Base-by-base conservation (phyloP, 805 yeast genomes). In the Candida sphagnicola region DNA sequence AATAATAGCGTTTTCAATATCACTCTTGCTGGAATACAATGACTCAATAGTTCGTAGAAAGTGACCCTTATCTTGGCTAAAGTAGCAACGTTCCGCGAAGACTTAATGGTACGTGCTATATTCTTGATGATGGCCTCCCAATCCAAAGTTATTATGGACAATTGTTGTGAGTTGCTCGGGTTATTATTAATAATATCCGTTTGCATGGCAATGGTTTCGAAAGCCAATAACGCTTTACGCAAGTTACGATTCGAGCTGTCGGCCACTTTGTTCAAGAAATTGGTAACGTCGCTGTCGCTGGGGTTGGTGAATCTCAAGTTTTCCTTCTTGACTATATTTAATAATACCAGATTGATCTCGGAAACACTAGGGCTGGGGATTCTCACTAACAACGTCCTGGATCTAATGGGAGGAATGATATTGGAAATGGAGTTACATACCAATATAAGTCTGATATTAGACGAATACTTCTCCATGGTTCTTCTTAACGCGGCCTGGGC, bases 401-500 rank as follows among this genome's bases (percentile, higher is more conserved):
- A 90, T 53, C 86, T 84, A 46, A 93, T 93, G 8, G 99, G 99
- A 2, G 88, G 82, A 43, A 93, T 91, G 42, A 93, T 90, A 47
- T 85, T 86, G 16, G 96, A 86, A 18, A 95, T 86, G 2, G 96
- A 78, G 56, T 88, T 91, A 49, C 96, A 86, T 15, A 93, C 73
- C 66, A 93, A 66, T 25, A 93, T 77, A 45, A 93, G 67, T 44
- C 99, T 76, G 49, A 93, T 79, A 54, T 88, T 90, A 17, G 83
- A 74, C 1, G 97, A 86, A 61, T 88, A 90, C 57, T 88, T 90
- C 57, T 90, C 97, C 96, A 90, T 90, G 1, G 96, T 90, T 62
- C 97, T 76, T 74, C 97, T 80, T 44, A 90, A 67, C 0, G 97
- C 97, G 3, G 96, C 95, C 57, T 90, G 97, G 0, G 97, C 97